Evolutionary conservation across 2,329 filamentous ascomycete genomes (phyloP), one percentile per base, ranked within the genome.

Genomic region (Aspergillus tamarii): DNA sequence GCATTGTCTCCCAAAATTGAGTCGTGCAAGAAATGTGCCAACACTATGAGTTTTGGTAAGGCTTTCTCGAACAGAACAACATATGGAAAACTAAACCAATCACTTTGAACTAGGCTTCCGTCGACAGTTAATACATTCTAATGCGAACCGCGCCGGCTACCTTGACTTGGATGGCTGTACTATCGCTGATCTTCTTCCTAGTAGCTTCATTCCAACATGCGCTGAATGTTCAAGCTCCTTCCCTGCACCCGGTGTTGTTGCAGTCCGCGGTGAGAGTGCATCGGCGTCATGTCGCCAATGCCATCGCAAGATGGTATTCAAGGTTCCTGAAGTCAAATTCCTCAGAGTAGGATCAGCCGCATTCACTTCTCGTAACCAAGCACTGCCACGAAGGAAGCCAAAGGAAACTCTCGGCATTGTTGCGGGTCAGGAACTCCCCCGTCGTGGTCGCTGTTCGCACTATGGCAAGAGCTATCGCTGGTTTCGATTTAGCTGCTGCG

Each of bases 131-230:
- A 86, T 95, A 66, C 92, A 95, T 77, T 82, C 85, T 59, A 86
- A 89, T 78, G 92, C 91, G 4, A 84, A 86, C n/a, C 84, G 91
- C 63, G 91, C 91, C 14, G 92, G 92, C 5, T 94, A 94, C 74
- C 78, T 96, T 63, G 91, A 95, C 74, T 78, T 92, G 11, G 85
- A 89, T 30, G 91, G 91, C 19, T 94, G 91, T 77, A 89, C 87
- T 7, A 85, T 92, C 10, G 84, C 88, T 53, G 92, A 95, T 73
- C 86, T 95, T 83, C 85, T 95, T 12, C 89, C 91, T 61, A 88
- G 91, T 77, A 89, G 88, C 46, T 94, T 96, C 79, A 80, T 91
- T 34, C 92, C 92, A 19, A 94, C 91, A 0, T 96, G 92, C 75
- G 84, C 86, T 1, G 84, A 86, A 71, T 96, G 92, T 78, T 95